Evolutionary conservation across 768 basidiomycete species (phyloP), one percentile per base, ranked within the genome.

Genomic region (Suillus brevipes): DNA sequence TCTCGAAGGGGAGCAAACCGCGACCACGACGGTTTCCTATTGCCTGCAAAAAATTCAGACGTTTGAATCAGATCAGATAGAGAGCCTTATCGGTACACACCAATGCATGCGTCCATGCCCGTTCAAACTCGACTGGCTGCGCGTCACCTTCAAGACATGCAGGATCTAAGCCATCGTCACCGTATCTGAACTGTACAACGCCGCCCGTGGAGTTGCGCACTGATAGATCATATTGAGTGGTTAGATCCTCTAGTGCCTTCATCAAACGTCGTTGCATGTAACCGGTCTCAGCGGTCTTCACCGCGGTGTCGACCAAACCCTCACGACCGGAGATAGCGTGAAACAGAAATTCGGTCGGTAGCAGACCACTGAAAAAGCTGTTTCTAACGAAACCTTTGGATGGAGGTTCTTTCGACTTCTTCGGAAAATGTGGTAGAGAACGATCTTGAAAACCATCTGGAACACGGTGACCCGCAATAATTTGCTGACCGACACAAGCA

Each of bases 181-280:
- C 97, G 70, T 97, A 99, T 37, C 84, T 83, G 80, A 99, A 99
- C 73, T 99, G 97, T 4, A 99, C 96, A 18, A 99, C 87, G 55
- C 95, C 96, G 4, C 97, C 97, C 0, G 86, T 87, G 3, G 95
- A 96, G 77, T 96, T 99, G 37, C 97, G 87, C 28, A 99, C 97
- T 10, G 95, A 95, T 28, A 95, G 79, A 77, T 99, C 97, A 74
- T 99, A 99, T 64, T 97, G 94, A 0, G 93, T 94, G 3, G 94
- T 95, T 43, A 99, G 81, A 79, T 99, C 97, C 74, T 99, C 97
- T 69, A 99, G 78, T 3, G 97, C 97, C 76, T 99, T 99, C 97
- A 99, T 99, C 66, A 99, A 78, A 64, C 97, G 92, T 59, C 97
- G 88, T 73, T 97, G 95, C 97, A 99, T 99, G 80, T 99, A 99